Percentiles rank a stretch among this genome's conserved stretches.
Conservation (phyloP, 1,284 basidiomycete genomes). For the Malassezia brasiliensis region DNA sequence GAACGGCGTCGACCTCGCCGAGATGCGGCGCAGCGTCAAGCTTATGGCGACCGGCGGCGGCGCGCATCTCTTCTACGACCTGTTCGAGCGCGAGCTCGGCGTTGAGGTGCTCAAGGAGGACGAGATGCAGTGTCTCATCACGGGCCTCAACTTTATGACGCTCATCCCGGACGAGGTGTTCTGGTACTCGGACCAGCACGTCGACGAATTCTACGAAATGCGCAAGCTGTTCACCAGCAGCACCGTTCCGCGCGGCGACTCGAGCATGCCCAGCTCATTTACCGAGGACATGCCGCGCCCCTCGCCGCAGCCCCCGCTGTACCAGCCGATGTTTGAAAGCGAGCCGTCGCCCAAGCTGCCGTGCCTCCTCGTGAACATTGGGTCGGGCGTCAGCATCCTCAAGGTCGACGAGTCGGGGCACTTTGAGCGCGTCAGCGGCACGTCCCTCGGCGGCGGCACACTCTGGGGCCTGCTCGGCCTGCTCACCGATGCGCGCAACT, state of each 20-base stretch:
- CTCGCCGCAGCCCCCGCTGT: conserved; percentile 80
- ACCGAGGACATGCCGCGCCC: conserved; percentile 65
- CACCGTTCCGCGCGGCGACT: conserved; percentile 8
- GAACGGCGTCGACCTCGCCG: conserved; percentile 77
- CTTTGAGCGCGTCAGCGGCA: conserved; percentile 93
- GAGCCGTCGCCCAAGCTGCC: conserved; percentile 70
- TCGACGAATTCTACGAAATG: conserved; percentile 49
- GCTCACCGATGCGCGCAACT: conserved; percentile 85
- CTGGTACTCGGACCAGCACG: conserved; percentile 95
- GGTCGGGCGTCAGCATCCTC: conserved; percentile 93
- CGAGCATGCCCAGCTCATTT: conserved; percentile 2
- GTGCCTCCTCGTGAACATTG: conserved; percentile 94
- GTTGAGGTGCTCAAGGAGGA: conserved; percentile 82
- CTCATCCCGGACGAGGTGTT: conserved; percentile 96
- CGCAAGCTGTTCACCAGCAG: not conserved
- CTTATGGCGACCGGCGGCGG: conserved; percentile 98
- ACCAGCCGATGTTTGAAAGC: conserved; percentile 70
- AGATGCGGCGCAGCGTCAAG: conserved; percentile 87
- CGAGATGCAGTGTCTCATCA: conserved; percentile 97
- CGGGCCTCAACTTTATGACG: conserved; percentile 90
- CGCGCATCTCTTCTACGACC: conserved; percentile 83
- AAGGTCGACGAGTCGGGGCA: conserved; percentile 89
- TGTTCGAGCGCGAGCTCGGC: conserved; percentile 64
- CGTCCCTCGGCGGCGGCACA: conserved; percentile 96
- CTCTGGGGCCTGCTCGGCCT: conserved; percentile 91